Conservation (phyloP, 2,329 filamentous ascomycete genomes). For the Chaetomiaceae sp. region DNA sequence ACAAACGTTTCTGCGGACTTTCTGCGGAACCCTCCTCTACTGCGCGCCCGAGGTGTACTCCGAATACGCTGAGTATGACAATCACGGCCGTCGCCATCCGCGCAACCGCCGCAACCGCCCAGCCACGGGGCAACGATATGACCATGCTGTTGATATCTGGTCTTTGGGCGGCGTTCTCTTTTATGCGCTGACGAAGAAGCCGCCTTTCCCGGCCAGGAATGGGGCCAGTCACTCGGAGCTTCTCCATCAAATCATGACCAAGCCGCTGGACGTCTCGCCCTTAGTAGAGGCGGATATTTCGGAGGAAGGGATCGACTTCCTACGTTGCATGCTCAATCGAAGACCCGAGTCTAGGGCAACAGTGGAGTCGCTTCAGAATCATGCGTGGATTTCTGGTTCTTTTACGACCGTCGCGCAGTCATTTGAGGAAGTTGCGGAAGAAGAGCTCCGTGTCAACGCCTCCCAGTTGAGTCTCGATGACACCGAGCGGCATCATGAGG, state of each 20-base stretch:
- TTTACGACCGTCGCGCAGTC: constrained; percentile 36
- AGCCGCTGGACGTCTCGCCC: constrained; percentile 60
- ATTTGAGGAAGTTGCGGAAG: constrained; percentile 59
- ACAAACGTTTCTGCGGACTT: constrained; percentile 90
- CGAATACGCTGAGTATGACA: constrained; percentile 64
- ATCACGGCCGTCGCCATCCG: constrained; percentile 58
- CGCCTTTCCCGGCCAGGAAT: constrained; percentile 75
- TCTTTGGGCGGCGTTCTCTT: constrained; percentile 91
- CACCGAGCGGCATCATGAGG: constrained; percentile 25
- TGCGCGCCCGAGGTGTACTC: constrained; percentile 96
- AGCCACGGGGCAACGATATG: constrained; percentile 63
- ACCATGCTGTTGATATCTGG: constrained; percentile 92
- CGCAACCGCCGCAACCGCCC: constrained; percentile 60
- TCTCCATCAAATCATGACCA: constrained; percentile 81
- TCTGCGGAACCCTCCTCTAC: constrained; percentile 92
- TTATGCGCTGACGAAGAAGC: constrained; percentile 71
- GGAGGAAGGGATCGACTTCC: constrained; percentile 64
- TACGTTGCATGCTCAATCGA: constrained; percentile 74
- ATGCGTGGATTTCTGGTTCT: constrained; percentile 63
- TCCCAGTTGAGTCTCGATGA: constrained; percentile 62
- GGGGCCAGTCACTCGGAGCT: constrained; percentile 76
- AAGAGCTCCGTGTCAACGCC: constrained; percentile 53
- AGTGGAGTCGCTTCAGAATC: constrained; percentile 62
- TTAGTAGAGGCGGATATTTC: constrained; percentile 59
- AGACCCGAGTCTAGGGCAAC: constrained; percentile 74